Base-by-base conservation (phyloP, 2,329 filamentous ascomycete genomes). In the Neoascochyta sp. region DNA sequence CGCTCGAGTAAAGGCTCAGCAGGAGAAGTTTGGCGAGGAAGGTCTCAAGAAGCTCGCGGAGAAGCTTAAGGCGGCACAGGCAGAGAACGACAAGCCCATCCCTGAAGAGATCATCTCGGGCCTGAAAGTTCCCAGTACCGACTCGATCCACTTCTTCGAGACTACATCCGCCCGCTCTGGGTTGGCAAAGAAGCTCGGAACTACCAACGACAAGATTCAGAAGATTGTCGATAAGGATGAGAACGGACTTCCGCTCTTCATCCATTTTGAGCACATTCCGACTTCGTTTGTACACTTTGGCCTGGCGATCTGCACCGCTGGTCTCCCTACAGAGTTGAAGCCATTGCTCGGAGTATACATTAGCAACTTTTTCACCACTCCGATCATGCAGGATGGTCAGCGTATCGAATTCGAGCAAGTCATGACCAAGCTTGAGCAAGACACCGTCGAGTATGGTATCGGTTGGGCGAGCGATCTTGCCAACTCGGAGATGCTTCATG, bases 211-310 rank as follows among this genome's bases (percentile, higher is more conserved):
- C 45, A 61, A 74, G 4, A 77, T 86, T 4, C 92, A 98, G 61
- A 73, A 78, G 38, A 64, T 81, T 27, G 78, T 98, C 27, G 86
- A 96, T 56, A 68, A 73, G 9, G 78, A 86, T 22, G 71, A 75
- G 20, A 62, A 70, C 5, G 69, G 72, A 10, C 59, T 81, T n/a
- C 83, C 87, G 0, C 69, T 96, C 3, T 98, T 95, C 63, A 74
- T 98, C n/a, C 90, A 98, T 63, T 98, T 93, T 45, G 92, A 98
- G 64, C 82, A 95, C 53, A 88, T 96, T 9, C 82, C 83, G 2
- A 93, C 86, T 36, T 94, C 87, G 55, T 98, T 98, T 60, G 87
- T 94, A 5, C 83, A 90, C 48, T 75, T 96, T 35, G 82, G 79
- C 26, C 65, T 96, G 13, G 78, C 92, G 33, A 70, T 96, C 27